Percentiles rank a stretch among this genome's conserved stretches.
phyloP scores from a whole-genome alignment of 805 yeast genomes.

The Kluyveromyces starmeri region DNA sequence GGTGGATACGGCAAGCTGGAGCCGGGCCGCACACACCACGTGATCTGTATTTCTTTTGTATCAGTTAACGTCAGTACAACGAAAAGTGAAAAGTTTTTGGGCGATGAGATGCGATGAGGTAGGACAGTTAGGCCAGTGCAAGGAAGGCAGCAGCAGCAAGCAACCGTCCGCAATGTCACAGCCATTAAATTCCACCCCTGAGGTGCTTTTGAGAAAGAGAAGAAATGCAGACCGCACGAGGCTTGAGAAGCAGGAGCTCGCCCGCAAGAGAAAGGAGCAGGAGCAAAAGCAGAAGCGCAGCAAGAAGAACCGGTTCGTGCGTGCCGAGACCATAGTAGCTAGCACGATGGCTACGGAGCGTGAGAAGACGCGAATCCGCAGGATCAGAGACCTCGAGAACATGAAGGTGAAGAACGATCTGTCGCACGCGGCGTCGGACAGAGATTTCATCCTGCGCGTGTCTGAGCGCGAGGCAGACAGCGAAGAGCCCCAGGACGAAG shows the following conservation, averaged over 20 bases:
- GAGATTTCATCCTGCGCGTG: conserved; percentile 29
- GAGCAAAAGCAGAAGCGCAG: conserved; percentile 36
- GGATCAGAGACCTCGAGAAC: conserved; percentile 48
- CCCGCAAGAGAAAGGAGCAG: conserved; percentile 41
- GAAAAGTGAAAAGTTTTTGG: background rate
- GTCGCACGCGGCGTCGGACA: conserved; percentile 24
- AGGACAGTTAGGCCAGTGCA: conserved; percentile 6
- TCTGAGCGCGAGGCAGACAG: conserved; percentile 14
- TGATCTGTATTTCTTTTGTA: no score
- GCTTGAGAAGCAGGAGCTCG: conserved; percentile 62
- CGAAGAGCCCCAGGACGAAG: conserved; percentile 16
- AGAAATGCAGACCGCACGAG: conserved; percentile 69
- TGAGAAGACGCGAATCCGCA: conserved; percentile 58
- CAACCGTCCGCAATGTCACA: conserved; percentile 3
- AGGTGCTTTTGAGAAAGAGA: conserved; percentile 67
- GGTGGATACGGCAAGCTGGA: no score
- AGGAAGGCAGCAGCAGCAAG: no score
- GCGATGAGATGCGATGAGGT: conserved; percentile 14
- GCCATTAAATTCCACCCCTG: conserved; percentile 56
- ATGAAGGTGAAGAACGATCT: conserved; percentile 22
- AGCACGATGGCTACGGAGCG: conserved; percentile 55
- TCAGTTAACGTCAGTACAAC: no score
- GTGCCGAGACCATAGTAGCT: conserved; percentile 69
- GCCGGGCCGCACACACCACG: no score
- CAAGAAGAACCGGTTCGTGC: conserved; percentile 46